phyloP scores from a whole-genome alignment of 805 yeast species.

The Lachancea cidri region DNA sequence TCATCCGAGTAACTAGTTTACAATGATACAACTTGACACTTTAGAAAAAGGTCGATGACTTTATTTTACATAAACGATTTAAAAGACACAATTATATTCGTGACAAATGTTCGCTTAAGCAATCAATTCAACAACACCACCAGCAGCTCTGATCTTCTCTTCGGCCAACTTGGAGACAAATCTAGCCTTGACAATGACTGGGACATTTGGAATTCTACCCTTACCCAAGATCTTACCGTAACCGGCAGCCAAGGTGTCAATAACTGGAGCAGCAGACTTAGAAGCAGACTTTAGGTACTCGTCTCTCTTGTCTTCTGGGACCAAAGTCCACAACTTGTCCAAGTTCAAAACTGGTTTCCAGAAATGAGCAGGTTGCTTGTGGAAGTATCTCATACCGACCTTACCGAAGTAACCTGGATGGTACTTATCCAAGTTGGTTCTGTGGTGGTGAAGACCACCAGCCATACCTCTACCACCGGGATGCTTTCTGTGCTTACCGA shows the following conservation, averaged over 20 bases:
- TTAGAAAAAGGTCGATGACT: slow-evolving; percentile 2
- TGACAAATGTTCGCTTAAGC: slow-evolving; percentile 54
- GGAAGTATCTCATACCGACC: slow-evolving; percentile 99
- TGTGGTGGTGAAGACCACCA: slow-evolving; percentile 99
- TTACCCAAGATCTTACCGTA: slow-evolving; percentile 99
- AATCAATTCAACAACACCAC: slow-evolving; percentile 99
- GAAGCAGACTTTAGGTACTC: slow-evolving; percentile 82
- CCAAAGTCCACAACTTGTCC: slow-evolving; percentile 97
- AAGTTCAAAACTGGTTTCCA: slow-evolving; percentile 98
- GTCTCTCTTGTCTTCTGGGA: slow-evolving; percentile 91
- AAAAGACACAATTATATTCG: background rate
- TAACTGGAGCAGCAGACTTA: slow-evolving; percentile 93
- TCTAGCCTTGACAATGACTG: slow-evolving; percentile 99
- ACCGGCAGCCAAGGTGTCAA: slow-evolving; percentile 98
- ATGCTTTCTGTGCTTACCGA: slow-evolving; percentile 99
- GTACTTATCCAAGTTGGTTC: slow-evolving; percentile 99
- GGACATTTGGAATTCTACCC: slow-evolving; percentile 97
- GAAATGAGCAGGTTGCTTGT: slow-evolving; percentile 88
- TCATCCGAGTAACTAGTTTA: background rate
- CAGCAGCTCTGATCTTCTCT: slow-evolving; percentile 99
- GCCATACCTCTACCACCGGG: slow-evolving; percentile 99
- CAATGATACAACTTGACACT: slow-evolving; percentile 1
- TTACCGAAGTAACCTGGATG: slow-evolving; percentile 99
- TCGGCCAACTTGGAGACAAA: slow-evolving; percentile 98
- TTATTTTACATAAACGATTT: slow-evolving; percentile 5